A percentile compares a stretch with the other conserved stretches of the same genome.
Evolutionary conservation across 2,329 filamentous ascomycete species (phyloP).

Genomic region (Fusarium sp.): DNA sequence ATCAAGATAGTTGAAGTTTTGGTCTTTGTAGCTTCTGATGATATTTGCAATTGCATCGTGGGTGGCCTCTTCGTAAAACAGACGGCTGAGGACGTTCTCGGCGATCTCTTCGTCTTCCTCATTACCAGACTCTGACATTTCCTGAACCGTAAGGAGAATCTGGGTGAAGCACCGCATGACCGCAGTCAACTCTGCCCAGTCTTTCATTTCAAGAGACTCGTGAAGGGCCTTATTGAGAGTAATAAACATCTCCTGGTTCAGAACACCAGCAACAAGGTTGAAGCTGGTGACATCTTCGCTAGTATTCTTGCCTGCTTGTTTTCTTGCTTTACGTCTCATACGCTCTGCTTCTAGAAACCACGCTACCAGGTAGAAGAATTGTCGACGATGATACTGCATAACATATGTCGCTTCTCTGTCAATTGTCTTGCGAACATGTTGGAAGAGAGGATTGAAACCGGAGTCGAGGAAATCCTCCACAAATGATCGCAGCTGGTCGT

Average conservation of each 20-base stretch:
- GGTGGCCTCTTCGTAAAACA: slow-evolving; percentile 98
- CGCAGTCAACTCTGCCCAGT: slow-evolving; percentile 87
- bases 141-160: slow-evolving; percentile 90
- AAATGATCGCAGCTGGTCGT: slow-evolving; percentile 81
- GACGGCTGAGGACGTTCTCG: slow-evolving; percentile 93
- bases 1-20: slow-evolving; percentile 94
- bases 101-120: slow-evolving; percentile 99
- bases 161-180: slow-evolving; percentile 96
- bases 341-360: slow-evolving; percentile 95
- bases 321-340: slow-evolving; percentile 73
- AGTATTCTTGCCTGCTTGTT: slow-evolving; percentile 61
- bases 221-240: slow-evolving; percentile 88
- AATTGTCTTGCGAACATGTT: slow-evolving; percentile 87
- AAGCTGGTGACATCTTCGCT: slow-evolving; percentile 78
- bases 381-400: slow-evolving; percentile 79
- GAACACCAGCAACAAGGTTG: slow-evolving; percentile 86
- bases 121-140: slow-evolving; percentile 85
- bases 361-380: slow-evolving; percentile 91
- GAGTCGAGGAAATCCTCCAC: slow-evolving; percentile 95
- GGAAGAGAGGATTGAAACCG: slow-evolving; percentile 92
- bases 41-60: slow-evolving; percentile 89
- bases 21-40: slow-evolving; percentile 88
- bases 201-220: slow-evolving; percentile 81
- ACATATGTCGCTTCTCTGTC: slow-evolving; percentile 90
- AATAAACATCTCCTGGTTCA: slow-evolving; percentile 96